These are phyloP conservation scores for Neodidymelliopsis sp. DNA, from an alignment of 2,329 filamentous ascomycete genomes.

Conservation along the genomic window DNA sequence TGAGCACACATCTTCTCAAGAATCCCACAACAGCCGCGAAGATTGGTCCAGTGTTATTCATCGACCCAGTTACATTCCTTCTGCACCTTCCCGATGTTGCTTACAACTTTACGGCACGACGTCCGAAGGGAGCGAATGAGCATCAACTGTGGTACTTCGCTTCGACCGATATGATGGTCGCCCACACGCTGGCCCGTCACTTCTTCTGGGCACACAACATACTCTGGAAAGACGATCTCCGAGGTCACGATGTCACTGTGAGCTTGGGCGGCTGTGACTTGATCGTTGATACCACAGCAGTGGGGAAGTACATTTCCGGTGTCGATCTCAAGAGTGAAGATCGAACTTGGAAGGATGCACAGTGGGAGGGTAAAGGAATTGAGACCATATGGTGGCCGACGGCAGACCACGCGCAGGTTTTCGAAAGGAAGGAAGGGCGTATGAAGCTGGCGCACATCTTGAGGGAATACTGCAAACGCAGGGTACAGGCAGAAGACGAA, in stretches of 20 bases:
- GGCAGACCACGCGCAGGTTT: conserved; percentile 69
- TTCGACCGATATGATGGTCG: conserved; percentile 70
- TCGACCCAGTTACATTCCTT: conserved; percentile 71
- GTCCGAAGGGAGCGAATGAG: conserved; percentile 64
- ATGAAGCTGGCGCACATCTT: conserved; percentile 35
- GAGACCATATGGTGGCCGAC: conserved; percentile 68
- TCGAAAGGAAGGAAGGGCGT: conserved; percentile 38
- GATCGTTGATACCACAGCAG: conserved; percentile 67
- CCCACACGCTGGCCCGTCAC: conserved; percentile 68
- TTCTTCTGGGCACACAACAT: conserved; percentile 78
- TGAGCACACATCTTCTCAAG: conserved; percentile 68
- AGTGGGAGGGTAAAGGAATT: conserved; percentile 54
- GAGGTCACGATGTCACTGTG: conserved; percentile 60
- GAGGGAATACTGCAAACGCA: conserved; percentile 32
- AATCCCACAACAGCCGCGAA: conserved; percentile 53
- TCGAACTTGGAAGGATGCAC: conserved; percentile 40
- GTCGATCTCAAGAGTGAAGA: conserved; percentile 42
- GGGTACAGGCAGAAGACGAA: conserved; percentile 16
- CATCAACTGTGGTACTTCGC: conserved; percentile 76
- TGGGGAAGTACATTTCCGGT: conserved; percentile 64
- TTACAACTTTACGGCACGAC: conserved; percentile 67
- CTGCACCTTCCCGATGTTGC: conserved; percentile 74
- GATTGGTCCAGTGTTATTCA: conserved; percentile 60
- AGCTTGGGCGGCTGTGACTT: conserved; percentile 67
- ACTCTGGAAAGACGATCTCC: conserved; percentile 72